phyloP scores from a whole-genome alignment of 2,329 filamentous ascomycete species.

The Penicillium sp. region DNA sequence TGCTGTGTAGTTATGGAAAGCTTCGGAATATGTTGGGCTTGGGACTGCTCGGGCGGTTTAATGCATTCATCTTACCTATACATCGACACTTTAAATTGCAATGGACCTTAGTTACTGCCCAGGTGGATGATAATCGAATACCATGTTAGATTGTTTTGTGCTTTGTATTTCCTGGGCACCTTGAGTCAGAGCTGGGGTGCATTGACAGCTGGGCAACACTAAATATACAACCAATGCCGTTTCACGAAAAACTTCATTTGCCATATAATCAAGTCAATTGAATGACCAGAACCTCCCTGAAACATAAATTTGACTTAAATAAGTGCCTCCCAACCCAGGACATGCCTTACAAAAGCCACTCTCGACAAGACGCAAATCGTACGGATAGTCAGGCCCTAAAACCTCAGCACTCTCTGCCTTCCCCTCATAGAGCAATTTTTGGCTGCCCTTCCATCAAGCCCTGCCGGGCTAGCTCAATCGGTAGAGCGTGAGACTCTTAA shows the following conservation, averaged over 20 bases:
- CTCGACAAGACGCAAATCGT: no score
- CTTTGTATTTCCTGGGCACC: no score
- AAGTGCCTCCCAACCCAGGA: neutral
- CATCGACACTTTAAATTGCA: neutral
- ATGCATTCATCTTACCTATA: neutral
- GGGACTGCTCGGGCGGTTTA: no score
- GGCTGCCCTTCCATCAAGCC: constrained; percentile 2
- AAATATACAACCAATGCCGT: no score
- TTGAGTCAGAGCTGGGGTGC: no score
- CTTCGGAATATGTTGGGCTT: no score
- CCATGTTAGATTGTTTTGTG: neutral
- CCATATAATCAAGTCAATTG: no score
- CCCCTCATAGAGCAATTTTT: neutral
- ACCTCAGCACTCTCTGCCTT: neutral
- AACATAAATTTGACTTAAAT: neutral
- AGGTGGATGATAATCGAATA: neutral
- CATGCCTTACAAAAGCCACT: neutral
- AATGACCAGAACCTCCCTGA: neutral
- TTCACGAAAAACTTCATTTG: no score
- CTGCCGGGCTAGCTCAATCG: constrained; percentile 49
- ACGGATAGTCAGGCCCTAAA: neutral
- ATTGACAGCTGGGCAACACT: no score
- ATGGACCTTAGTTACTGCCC: neutral
- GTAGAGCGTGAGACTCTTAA: constrained; percentile 50
- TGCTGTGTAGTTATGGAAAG: neutral